phyloP scores from a whole-genome alignment of 2,329 filamentous ascomycete species.

The Dactylellina sp. region DNA sequence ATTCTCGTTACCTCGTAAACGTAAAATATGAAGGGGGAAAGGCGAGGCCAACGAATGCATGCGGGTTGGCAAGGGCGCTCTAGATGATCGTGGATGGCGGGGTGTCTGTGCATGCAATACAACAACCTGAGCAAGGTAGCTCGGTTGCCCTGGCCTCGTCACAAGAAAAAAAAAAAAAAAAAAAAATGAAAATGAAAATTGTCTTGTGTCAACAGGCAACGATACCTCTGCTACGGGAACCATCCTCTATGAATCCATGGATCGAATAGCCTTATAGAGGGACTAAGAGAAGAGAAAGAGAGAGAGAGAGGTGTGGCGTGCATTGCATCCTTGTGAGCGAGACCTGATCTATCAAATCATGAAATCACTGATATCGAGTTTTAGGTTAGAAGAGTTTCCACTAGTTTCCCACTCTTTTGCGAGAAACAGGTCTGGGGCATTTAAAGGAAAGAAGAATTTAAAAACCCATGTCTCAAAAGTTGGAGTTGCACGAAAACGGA shows the following conservation, averaged over 20 bases:
- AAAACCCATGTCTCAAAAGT: slow-evolving; percentile 9
- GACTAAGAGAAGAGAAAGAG: too few relatives aligned
- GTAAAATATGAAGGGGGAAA: slow-evolving; percentile 23
- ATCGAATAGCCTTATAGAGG: background rate
- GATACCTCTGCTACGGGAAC: slow-evolving; percentile 7
- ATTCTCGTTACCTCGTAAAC: slow-evolving; percentile 39
- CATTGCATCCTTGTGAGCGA: slow-evolving; percentile 8
- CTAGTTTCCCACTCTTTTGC: background rate
- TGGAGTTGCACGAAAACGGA: slow-evolving; percentile 32
- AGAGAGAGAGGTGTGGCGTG: background rate
- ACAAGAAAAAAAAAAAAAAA: slow-evolving; percentile 15
- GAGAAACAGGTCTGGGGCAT: background rate
- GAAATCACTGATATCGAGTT: slow-evolving; percentile 16
- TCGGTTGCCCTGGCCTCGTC: slow-evolving; percentile 27
- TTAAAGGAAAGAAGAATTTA: background rate
- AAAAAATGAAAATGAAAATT: too few relatives aligned
- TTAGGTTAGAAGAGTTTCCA: slow-evolving; percentile 2
- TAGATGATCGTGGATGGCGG: slow-evolving; percentile 27
- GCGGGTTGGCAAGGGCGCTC: slow-evolving; percentile 23
- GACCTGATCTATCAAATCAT: background rate
- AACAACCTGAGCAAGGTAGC: slow-evolving; percentile 30
- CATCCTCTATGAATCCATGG: background rate
- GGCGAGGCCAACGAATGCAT: slow-evolving; percentile 29
- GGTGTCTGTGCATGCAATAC: slow-evolving; percentile 26
- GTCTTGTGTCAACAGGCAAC: slow-evolving; percentile 19